Percentiles rank a stretch among this genome's conserved stretches.
phyloP scores from a whole-genome alignment of 345 rosid genomes.

The Clarkia xantiana region DNA sequence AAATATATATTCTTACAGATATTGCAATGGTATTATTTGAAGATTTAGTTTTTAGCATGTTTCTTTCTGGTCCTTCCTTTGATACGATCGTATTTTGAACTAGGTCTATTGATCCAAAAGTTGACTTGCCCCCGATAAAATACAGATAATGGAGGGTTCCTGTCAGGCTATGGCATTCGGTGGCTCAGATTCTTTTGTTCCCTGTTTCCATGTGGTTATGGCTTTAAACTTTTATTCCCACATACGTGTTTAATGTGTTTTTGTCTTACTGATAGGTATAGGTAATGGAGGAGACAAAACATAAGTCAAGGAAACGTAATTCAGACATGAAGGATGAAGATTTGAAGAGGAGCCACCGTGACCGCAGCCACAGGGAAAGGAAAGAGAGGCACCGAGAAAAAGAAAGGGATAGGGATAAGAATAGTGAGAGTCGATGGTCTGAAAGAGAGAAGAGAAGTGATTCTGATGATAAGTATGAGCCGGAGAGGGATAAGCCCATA shows the following conservation, averaged over 20 bases:
- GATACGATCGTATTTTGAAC: too few relatives aligned
- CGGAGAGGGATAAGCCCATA: constrained; percentile 10
- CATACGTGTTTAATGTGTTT: not conserved
- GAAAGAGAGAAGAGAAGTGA: constrained; percentile 39
- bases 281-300: constrained; percentile 31
- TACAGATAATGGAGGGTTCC: too few relatives aligned
- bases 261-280: not conserved
- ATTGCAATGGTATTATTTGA: too few relatives aligned
- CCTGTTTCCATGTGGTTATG: too few relatives aligned
- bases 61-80: too few relatives aligned
- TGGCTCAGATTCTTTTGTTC: too few relatives aligned
- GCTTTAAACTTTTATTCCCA: too few relatives aligned
- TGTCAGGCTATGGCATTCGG: too few relatives aligned
- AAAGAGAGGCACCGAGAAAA: constrained; percentile 31
- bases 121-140: too few relatives aligned
- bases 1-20: too few relatives aligned
- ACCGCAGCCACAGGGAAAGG: constrained; percentile 32
- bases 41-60: too few relatives aligned
- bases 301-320: constrained; percentile 31
- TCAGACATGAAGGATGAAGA: constrained; percentile 24
- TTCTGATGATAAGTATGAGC: constrained; percentile 29
- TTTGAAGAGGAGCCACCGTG: constrained; percentile 37
- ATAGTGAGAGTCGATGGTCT: constrained; percentile 23
- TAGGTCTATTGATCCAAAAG: too few relatives aligned
- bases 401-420: constrained; percentile 35